Conservation (phyloP, 228 moss, liverwort and hornwort species). For the Sphagnum fallax region DNA sequence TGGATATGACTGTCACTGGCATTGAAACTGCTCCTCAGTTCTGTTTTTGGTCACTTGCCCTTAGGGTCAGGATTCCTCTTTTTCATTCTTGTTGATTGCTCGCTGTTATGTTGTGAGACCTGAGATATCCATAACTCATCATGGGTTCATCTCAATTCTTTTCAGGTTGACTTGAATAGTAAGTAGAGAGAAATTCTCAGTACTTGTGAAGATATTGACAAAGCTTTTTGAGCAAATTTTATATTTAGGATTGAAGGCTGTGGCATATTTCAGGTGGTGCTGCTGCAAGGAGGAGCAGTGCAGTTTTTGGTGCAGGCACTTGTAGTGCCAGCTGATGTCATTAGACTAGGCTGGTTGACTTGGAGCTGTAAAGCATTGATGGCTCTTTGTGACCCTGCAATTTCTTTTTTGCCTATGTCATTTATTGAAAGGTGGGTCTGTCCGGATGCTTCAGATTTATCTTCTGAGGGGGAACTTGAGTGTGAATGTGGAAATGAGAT, state of each 20-base stretch:
- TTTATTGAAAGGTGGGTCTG: slow-evolving; percentile 47
- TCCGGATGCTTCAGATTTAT: not conserved
- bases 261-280: slow-evolving; percentile 51
- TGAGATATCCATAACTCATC: no score
- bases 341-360: slow-evolving; percentile 42
- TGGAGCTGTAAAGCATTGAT: slow-evolving; percentile 61
- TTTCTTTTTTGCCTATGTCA: slow-evolving; percentile 49
- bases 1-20: no score
- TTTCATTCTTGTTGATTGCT: no score
- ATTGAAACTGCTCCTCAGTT: no score
- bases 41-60: no score
- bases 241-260: slow-evolving; percentile 4
- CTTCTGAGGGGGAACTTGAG: not conserved
- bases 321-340: slow-evolving; percentile 20
- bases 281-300: slow-evolving; percentile 72
- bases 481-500: not conserved
- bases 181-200: no score
- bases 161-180: no score
- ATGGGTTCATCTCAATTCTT: no score
- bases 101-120: no score
- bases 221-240: slow-evolving; percentile 7
- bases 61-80: no score
- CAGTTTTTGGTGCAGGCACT: slow-evolving; percentile 53
- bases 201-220: no score
- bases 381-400: slow-evolving; percentile 60